Evolutionary conservation across 2,329 filamentous ascomycete species (phyloP), one percentile per base, ranked within the genome.

Genomic region (Xylariomycetidae sp.): DNA sequence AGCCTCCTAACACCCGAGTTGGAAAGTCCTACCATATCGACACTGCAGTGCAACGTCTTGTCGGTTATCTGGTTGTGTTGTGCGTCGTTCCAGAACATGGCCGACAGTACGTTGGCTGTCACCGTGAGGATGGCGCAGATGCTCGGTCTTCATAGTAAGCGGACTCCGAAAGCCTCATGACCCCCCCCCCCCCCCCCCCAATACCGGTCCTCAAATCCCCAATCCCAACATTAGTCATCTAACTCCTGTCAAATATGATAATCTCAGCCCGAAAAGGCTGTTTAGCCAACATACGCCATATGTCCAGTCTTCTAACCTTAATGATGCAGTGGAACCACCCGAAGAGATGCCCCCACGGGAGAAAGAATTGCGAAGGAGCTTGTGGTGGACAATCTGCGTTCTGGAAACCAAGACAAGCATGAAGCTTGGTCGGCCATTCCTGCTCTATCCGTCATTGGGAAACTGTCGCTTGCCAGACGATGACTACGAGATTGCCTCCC

Each of bases 351-450:
- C 48, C 9, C 9, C 34, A 5, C 34, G 43, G 9, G 38, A 37
- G 10, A 37, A 31, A 23, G 48, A 50, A 31, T 40, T 49, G 14
- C 64, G 66, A 4, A 69, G 64, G 41, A 58, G 70, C 1, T 38
- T 76, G 10, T 77, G 72, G 72, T 76, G 70, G 70, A 53, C 50
- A 1, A 44, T 77, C 2, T 74, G 64, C 45, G 53, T 57, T 1
- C 48, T 73, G 12, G 73, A 77, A 31, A 62, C 54, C 37, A 70
- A 70, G 43, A 60, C 53, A 3, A 59, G 57, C 37, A 63, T 66
- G 54, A 67, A 70, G 37, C 56, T 71, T 2, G 69, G 69, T 3
- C 62, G 69, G 1, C 67, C 68, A 1, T 63, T 63, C 19, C 45
- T 56, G 6, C 40, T 63, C 3, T 45, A 60, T 19, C 38, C 56